A percentile compares a stretch with the other conserved stretches of the same genome.
Evolutionary conservation across 257 asterid genomes (phyloP).

Genomic region (Rhazya stricta): DNA sequence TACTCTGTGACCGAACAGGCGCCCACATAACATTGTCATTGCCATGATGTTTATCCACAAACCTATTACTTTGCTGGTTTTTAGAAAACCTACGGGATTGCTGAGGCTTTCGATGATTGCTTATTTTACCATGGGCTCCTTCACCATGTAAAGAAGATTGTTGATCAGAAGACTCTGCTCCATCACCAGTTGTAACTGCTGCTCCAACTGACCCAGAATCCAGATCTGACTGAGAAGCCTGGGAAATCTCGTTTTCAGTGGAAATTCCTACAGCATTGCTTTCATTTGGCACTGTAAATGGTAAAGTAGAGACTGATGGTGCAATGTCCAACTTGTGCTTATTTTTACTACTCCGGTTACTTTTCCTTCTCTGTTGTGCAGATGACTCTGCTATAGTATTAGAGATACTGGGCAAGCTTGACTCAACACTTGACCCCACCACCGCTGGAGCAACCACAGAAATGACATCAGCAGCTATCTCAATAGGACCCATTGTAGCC

Average conservation of each 20-base stretch:
- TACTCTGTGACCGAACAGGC: constrained; percentile 66
- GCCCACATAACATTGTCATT: constrained; percentile 83
- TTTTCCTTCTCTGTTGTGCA: constrained; percentile 53
- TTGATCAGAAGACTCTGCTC: constrained; percentile 34
- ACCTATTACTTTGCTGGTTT: constrained; percentile 56
- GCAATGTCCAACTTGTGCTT: constrained; percentile 53
- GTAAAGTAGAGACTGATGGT: constrained; percentile 27
- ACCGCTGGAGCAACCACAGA: constrained; percentile 35
- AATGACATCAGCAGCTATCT: constrained; percentile 25
- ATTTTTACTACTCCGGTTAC: constrained; percentile 43
- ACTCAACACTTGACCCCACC: constrained; percentile 26
- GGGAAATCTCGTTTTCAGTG: constrained; percentile 32
- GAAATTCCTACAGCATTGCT: constrained; percentile 27
- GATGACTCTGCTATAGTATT: constrained; percentile 36
- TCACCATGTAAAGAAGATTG: constrained; percentile 40
- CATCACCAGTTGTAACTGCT: constrained; percentile 29
- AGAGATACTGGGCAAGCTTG: constrained; percentile 31
- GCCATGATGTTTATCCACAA: constrained; percentile 51
- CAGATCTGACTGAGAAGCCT: constrained; percentile 32
- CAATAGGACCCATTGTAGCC: constrained; percentile 29
- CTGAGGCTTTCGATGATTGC: constrained; percentile 57
- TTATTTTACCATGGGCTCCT: constrained; percentile 46
- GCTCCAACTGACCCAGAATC: constrained; percentile 31
- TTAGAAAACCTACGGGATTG: constrained; percentile 51
- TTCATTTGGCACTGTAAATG: constrained; percentile 28